A percentile compares a stretch with the other conserved stretches of the same genome.
Conservation (phyloP, 2,329 filamentous ascomycete species). For the Atkinsonella texensis region DNA sequence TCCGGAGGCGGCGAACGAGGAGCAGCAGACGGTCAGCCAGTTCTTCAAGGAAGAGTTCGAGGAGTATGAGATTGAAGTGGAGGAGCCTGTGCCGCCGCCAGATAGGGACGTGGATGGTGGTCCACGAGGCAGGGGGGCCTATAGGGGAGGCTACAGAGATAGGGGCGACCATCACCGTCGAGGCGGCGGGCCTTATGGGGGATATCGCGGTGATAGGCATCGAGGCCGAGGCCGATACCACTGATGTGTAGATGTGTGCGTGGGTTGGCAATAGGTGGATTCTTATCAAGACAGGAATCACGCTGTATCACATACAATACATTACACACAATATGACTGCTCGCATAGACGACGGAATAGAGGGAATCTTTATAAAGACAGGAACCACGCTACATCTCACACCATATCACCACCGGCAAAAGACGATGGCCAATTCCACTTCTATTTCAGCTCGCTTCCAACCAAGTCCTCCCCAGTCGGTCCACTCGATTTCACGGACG, state of each 20-base stretch:
- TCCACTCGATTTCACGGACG: slow-evolving; percentile 24
- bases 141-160: slow-evolving; percentile 15
- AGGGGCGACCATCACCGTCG: slow-evolving; percentile 17
- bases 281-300: neutral
- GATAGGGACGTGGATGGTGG: slow-evolving; percentile 9
- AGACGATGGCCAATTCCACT: neutral
- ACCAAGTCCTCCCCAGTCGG: slow-evolving; percentile 23
- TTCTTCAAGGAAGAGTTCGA: slow-evolving; percentile 67
- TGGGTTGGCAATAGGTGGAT: neutral
- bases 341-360: neutral
- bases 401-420: neutral
- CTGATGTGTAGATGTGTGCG: slow-evolving; percentile 9
- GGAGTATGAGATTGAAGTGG: slow-evolving; percentile 66
- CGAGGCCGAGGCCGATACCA: slow-evolving; percentile 22
- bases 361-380: too few species aligned
- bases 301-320: neutral
- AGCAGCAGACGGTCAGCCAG: slow-evolving; percentile 53
- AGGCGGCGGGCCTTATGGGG: slow-evolving; percentile 22
- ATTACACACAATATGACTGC: too few species aligned
- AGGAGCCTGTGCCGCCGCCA: slow-evolving; percentile 41
- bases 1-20: slow-evolving; percentile 57
- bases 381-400: neutral
- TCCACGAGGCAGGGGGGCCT: slow-evolving; percentile 14
- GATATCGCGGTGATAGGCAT: slow-evolving; percentile 23
- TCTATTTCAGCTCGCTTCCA: slow-evolving; percentile 6